These are phyloP conservation scores for Cystoisospora suis DNA, from an alignment of 169 alveolate genomes.

Conservation along the genomic window DNA sequence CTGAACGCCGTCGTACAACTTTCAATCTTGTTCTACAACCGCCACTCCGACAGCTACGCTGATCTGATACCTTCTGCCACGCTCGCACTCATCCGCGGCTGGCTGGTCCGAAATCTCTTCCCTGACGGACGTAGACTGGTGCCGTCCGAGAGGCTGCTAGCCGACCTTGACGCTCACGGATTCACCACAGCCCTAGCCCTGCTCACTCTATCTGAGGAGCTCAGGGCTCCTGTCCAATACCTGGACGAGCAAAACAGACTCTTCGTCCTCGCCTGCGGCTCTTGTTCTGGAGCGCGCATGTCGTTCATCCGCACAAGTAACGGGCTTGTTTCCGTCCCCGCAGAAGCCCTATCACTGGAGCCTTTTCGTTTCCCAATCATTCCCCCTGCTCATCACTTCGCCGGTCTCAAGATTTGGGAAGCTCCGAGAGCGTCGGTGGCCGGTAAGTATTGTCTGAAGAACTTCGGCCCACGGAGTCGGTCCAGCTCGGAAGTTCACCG, in stretches of 20 bases:
- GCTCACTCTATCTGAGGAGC: not conserved
- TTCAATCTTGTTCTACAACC: not conserved
- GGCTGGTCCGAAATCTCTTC: not conserved
- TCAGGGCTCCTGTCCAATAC: not conserved
- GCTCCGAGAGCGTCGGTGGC: not conserved
- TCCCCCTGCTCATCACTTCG: not conserved
- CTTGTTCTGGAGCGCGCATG: not conserved
- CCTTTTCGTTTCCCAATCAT: not conserved
- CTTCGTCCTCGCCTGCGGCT: not conserved
- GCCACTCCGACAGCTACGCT: not conserved
- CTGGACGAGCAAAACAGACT: not conserved
- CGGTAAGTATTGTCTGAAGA: too few species aligned
- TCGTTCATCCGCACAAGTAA: not conserved
- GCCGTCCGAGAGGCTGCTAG: not conserved
- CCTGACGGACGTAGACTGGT: not conserved
- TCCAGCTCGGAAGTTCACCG: too few species aligned
- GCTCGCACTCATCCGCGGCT: not conserved
- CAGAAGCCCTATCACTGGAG: not conserved
- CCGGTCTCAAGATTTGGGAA: not conserved
- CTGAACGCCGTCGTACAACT: not conserved
- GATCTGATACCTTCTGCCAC: not conserved
- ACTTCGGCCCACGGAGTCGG: too few species aligned
- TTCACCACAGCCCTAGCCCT: not conserved
- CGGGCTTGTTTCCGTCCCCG: not conserved
- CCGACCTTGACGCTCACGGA: not conserved